Percentiles rank a stretch among this genome's conserved stretches.
These are phyloP conservation scores for Meira miltonrushii DNA, from an alignment of 1,284 basidiomycete genomes.

Conservation along the genomic window DNA sequence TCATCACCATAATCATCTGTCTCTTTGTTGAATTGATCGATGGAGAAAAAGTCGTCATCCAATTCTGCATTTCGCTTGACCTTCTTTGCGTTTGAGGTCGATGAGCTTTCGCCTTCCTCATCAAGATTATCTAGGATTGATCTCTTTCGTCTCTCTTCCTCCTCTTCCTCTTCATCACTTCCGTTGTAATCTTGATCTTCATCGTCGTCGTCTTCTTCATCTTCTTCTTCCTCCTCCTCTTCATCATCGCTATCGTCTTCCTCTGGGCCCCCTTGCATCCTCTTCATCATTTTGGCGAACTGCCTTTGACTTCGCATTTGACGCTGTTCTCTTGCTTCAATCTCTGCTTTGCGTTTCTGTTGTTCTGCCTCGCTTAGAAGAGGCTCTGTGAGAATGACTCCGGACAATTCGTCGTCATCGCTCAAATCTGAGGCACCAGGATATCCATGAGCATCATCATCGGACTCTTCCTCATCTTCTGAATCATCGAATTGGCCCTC, in stretches of 20 bases:
- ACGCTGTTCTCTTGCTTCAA: conserved; percentile 27
- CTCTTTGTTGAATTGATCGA: conserved; percentile 83
- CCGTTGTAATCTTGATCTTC: conserved; percentile 16
- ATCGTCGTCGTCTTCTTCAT: conserved; percentile 18
- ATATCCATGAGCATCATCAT: conserved; percentile 23
- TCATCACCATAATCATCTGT: conserved; percentile 55
- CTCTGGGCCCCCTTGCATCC: conserved; percentile 11
- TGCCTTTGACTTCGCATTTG: conserved; percentile 16
- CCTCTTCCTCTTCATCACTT: conserved; percentile 56
- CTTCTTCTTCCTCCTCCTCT: conserved; percentile 18
- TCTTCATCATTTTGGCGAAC: conserved; percentile 8
- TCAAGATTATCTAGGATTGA: conserved; percentile 30
- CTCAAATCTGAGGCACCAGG: conserved; percentile 47
- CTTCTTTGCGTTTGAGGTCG: neutral
- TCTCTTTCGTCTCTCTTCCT: conserved; percentile 36
- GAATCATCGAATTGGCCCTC: conserved; percentile 28
- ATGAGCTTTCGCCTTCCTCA: conserved; percentile 18
- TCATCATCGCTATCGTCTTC: conserved; percentile 17
- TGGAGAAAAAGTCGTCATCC: conserved; percentile 90
- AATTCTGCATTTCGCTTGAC: conserved; percentile 60
- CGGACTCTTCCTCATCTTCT: conserved; percentile 17
- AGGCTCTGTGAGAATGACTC: conserved; percentile 36
- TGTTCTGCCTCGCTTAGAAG: conserved; percentile 46
- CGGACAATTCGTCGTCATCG: conserved; percentile 23
- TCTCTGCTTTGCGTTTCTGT: conserved; percentile 31